A percentile compares a stretch with the other conserved stretches of the same genome.
phyloP scores from a whole-genome alignment of 2,329 filamentous ascomycete species.

The Paecilomyces sp. region DNA sequence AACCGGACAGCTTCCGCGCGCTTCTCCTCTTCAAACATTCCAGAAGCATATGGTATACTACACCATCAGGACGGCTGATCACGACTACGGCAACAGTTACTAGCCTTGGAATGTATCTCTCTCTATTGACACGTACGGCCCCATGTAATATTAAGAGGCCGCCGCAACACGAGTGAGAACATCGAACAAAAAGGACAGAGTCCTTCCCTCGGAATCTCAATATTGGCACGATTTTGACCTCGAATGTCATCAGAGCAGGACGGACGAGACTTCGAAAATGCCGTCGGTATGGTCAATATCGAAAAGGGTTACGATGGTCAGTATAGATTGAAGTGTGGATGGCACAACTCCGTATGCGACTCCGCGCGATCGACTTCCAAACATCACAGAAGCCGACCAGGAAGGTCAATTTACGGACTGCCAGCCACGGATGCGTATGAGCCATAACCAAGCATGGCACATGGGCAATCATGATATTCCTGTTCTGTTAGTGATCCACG shows the following conservation, averaged over 20 bases:
- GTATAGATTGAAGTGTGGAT: not conserved
- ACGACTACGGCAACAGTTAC: not conserved
- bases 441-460: not conserved
- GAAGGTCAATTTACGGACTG: not conserved
- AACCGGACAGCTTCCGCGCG: not conserved
- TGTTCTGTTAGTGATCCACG: not conserved
- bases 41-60: not conserved
- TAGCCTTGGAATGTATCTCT: constrained; percentile 31
- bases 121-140: constrained; percentile 38
- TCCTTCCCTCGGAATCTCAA: constrained; percentile 17
- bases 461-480: not conserved
- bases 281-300: constrained; percentile 11
- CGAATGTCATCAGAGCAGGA: constrained; percentile 32
- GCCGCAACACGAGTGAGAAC: constrained; percentile 39
- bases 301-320: not conserved
- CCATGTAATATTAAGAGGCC: constrained; percentile 22
- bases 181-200: constrained; percentile 15
- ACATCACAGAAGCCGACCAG: not conserved
- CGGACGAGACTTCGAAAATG: constrained; percentile 40
- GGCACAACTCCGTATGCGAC: not conserved
- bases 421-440: not conserved
- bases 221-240: constrained; percentile 41
- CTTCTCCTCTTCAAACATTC: not conserved
- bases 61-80: not conserved
- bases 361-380: not conserved